Conservation (phyloP, 192 early-diverging fungal genomes). For the Coemansia pectinata region DNA sequence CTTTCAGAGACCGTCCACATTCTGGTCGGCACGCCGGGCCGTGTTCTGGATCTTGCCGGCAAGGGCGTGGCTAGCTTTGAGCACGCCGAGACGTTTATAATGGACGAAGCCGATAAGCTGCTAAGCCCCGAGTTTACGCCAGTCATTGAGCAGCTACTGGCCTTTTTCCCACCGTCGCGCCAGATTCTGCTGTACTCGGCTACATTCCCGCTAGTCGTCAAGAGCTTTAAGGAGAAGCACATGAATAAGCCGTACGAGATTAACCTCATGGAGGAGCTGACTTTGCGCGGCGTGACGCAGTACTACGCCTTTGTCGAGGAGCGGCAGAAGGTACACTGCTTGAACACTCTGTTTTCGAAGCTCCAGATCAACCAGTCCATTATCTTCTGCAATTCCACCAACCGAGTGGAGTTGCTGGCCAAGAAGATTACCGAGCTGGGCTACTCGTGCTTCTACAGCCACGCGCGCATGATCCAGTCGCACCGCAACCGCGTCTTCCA, state of each 20-base stretch:
- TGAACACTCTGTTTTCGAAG: constrained; percentile 94
- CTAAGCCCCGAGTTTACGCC: constrained; percentile 98
- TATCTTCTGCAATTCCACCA: constrained; percentile 99
- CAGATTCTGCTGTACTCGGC: constrained; percentile 98
- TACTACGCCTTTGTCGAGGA: constrained; percentile 99
- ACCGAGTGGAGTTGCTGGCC: constrained; percentile 96
- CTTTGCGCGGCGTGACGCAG: constrained; percentile 96
- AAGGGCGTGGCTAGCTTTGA: constrained; percentile 92
- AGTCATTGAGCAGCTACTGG: constrained; percentile 95
- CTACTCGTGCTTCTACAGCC: constrained; percentile 99
- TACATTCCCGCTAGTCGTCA: constrained; percentile 98
- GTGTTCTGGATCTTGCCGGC: constrained; percentile 94
- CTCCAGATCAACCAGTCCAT: constrained; percentile 99
- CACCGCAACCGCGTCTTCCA: constrained; percentile 99
- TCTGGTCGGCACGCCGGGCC: constrained; percentile 95
- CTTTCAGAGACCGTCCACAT: constrained; percentile 93
- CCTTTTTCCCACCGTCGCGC: constrained; percentile 82
- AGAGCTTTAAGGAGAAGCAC: constrained; percentile 96
- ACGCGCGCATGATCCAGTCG: constrained; percentile 97
- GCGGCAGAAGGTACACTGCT: constrained; percentile 94
- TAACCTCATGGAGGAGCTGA: constrained; percentile 99
- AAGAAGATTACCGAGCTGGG: constrained; percentile 99
- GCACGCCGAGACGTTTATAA: constrained; percentile 88
- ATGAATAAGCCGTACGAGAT: constrained; percentile 97
- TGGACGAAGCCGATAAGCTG: constrained; percentile 99